Evolutionary conservation across 306 rosid species (phyloP), one percentile per base, ranked within the genome.

Genomic region (Carpinus viminea): DNA sequence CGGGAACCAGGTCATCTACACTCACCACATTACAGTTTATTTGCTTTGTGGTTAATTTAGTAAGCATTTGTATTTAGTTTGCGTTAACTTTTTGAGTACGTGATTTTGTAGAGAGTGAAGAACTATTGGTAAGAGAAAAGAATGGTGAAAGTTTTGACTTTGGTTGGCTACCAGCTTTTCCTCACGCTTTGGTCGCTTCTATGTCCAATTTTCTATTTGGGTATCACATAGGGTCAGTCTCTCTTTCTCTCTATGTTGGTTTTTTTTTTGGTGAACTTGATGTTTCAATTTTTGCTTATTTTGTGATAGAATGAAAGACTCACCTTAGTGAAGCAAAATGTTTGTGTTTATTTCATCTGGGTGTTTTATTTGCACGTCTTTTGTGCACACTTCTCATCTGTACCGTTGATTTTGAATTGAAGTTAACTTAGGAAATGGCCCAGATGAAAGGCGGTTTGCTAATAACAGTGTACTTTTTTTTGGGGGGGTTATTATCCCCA

Each of bases 181-280:
- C 96, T 68, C 98, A 91, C 62, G 92, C 89, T 62, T 79, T 90
- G 45, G 70, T 86, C 21, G 91, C 98, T 76, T 91, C 97, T 9
- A 80, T 89, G 96, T 85, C 96, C 60, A 93, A 93, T 89, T 93
- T 90, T 77, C 86, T 87, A 1, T 93, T 93, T 76, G 98, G 98
- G 7, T 93, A 91, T 83, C 98, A 93, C 84, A 91, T 93, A 46
- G 96, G 98, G 98, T 90, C 60, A 76, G 93, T 74, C 36, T 61
- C 62, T 71, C 47, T 64, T 59, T 61, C 52, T 26, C 47, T 78
- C 69, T 26, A 0, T 64, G 16, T 16, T 77, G 41, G 24, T 74
- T 12, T 24, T 26, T 48, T 55, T 64, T 15, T 34, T 70, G 79
- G 75, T 53, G 16, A 75, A 78, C 78, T 45, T 15, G 15, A 26